These are phyloP conservation scores for Cicer judaicum DNA, from an alignment of 306 rosid species.

Conservation along the genomic window DNA sequence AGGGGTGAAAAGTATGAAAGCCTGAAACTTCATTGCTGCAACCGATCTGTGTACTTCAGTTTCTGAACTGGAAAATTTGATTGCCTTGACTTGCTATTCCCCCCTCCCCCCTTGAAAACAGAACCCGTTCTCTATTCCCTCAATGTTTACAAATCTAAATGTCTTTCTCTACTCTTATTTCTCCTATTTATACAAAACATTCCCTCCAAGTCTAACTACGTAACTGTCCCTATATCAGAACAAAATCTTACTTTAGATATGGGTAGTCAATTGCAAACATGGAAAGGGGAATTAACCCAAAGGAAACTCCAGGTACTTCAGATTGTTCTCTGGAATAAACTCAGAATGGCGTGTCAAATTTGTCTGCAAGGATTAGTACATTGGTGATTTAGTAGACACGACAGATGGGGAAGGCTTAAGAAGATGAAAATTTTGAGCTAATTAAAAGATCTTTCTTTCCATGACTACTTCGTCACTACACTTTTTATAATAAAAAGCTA, in stretches of 20 bases:
- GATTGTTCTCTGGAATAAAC: conserved; percentile 16
- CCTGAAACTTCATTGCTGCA: neutral
- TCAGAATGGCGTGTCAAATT: neutral
- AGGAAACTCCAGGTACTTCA: conserved; percentile 25
- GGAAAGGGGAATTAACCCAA: conserved; percentile 29
- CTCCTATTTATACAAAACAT: neutral
- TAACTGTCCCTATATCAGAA: neutral
- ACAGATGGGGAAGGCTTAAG: conserved; percentile 16
- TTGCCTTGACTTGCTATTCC: neutral
- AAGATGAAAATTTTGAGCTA: conserved; percentile 11
- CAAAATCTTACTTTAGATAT: conserved; percentile 4
- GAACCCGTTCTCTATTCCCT: neutral
- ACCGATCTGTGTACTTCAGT: neutral
- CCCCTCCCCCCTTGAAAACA: neutral
- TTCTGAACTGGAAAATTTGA: neutral
- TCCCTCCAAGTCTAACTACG: neutral
- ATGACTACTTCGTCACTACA: conserved; percentile 1
- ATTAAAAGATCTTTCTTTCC: conserved; percentile 11
- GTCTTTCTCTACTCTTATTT: neutral
- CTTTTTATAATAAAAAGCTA: conserved; percentile 11
- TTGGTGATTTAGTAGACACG: neutral
- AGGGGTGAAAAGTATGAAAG: conserved; percentile 8
- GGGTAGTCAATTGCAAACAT: conserved; percentile 20
- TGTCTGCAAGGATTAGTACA: neutral
- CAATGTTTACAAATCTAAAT: neutral